phyloP scores from a whole-genome alignment of 2,329 filamentous ascomycete genomes.

The Verticillium nonalfalfae region DNA sequence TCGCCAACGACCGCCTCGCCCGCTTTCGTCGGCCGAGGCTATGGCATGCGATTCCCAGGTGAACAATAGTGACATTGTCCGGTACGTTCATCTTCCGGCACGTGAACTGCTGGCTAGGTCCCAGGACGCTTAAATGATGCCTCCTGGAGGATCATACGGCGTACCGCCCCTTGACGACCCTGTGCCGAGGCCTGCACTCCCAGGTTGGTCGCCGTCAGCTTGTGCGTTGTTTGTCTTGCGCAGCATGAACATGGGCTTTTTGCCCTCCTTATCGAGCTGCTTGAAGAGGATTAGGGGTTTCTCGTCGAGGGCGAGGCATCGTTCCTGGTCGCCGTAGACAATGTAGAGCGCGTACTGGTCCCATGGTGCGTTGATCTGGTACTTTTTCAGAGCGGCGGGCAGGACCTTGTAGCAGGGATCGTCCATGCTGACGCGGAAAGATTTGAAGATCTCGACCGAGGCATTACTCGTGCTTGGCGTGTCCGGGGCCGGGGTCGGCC shows the following conservation, averaged over 20 bases:
- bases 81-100: too few relatives aligned
- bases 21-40: background rate
- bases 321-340: constrained; percentile 96
- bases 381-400: constrained; percentile 91
- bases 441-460: constrained; percentile 95
- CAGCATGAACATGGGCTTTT: constrained; percentile 99
- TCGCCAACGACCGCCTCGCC: too few relatives aligned
- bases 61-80: too few relatives aligned
- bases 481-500: constrained; percentile 57
- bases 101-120: too few relatives aligned
- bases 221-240: constrained; percentile 56
- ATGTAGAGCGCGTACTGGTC: constrained; percentile 97
- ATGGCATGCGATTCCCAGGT: too few relatives aligned
- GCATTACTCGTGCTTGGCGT: constrained; percentile 50
- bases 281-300: constrained; percentile 95
- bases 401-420: constrained; percentile 97
- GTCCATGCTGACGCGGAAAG: constrained; percentile 95
- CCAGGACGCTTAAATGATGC: constrained; percentile 40
- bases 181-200: constrained; percentile 45
- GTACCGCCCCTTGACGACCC: constrained; percentile 34
- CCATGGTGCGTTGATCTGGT: constrained; percentile 97
- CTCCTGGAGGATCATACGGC: constrained; percentile 52
- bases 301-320: constrained; percentile 85
- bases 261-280: constrained; percentile 90
- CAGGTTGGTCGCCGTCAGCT: constrained; percentile 42